Evolutionary conservation across 306 rosid genomes (phyloP).

Genomic region (Pyrus bretschneideri): DNA sequence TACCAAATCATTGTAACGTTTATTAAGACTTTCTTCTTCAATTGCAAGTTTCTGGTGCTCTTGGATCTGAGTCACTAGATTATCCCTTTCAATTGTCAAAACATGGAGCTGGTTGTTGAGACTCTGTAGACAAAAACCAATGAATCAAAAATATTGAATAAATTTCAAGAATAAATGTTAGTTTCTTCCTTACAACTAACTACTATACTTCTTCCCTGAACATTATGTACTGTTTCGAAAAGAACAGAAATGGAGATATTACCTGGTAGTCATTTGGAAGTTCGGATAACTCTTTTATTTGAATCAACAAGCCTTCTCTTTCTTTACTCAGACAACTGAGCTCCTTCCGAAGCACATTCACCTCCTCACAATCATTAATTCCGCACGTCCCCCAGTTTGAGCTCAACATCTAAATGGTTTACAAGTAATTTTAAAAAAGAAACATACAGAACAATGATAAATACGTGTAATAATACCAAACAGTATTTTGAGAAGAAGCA

Average conservation of each 20-base stretch:
- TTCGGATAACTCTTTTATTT: constrained; percentile 28
- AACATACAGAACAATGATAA: not conserved
- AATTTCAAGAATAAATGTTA: not conserved
- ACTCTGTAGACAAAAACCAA: constrained; percentile 32
- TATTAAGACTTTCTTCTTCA: constrained; percentile 37
- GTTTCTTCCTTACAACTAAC: not conserved
- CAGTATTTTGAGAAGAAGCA: constrained; percentile 4
- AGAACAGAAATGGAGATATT: constrained; percentile 12
- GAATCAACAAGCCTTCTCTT: constrained; percentile 24
- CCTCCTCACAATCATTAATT: constrained; percentile 13
- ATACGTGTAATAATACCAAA: not conserved
- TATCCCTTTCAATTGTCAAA: constrained; percentile 55
- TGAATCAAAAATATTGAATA: constrained; percentile 13
- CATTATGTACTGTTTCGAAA: not conserved
- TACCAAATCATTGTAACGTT: constrained; percentile 42
- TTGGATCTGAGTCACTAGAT: constrained; percentile 36
- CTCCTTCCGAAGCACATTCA: constrained; percentile 22
- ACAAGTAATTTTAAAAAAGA: not conserved
- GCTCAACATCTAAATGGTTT: constrained; percentile 19
- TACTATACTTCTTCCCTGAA: not conserved
- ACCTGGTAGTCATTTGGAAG: constrained; percentile 36
- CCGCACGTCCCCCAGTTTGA: constrained; percentile 3
- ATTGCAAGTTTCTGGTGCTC: constrained; percentile 37
- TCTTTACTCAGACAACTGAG: constrained; percentile 13
- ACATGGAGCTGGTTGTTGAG: constrained; percentile 34